These are phyloP conservation scores for Iris macrosiphon DNA, from an alignment of 106 monocot species.

Conservation along the genomic window DNA sequence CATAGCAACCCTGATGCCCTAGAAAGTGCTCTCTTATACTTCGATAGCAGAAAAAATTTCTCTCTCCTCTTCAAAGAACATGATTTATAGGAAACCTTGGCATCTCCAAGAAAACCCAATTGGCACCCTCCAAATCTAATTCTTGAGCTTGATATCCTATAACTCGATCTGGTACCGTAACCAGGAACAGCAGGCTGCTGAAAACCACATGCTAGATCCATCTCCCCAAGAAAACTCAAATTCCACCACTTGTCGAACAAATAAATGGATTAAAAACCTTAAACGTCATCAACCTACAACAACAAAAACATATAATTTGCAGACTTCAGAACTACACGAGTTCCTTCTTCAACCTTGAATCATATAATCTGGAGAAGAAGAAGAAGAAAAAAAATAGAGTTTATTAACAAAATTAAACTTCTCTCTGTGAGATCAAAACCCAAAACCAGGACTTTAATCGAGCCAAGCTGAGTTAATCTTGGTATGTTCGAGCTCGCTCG, in stretches of 20 bases:
- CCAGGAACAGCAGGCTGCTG: constrained; percentile 15
- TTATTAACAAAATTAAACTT: no score
- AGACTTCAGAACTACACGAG: no score
- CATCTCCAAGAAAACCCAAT: constrained; percentile 15
- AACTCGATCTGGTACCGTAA: constrained; percentile 16
- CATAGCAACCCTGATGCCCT: constrained; percentile 3
- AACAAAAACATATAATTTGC: no score
- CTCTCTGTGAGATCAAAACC: no score
- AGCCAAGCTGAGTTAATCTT: no score
- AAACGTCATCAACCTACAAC: not conserved
- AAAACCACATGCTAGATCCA: constrained; percentile 58
- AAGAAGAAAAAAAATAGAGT: no score
- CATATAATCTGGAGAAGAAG: no score
- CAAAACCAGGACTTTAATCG: no score
- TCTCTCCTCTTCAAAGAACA: constrained; percentile 26
- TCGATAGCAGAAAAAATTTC: not conserved
- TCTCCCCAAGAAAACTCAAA: constrained; percentile 10
- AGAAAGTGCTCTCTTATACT: constrained; percentile 1
- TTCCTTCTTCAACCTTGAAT: no score
- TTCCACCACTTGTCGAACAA: not conserved
- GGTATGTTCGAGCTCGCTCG: no score
- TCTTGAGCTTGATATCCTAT: constrained; percentile 3
- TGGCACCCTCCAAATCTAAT: constrained; percentile 10
- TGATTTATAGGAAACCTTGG: constrained; percentile 21
- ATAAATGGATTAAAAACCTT: not conserved